Evolutionary conservation across 768 basidiomycete genomes (phyloP).

Genomic region (Agrocybe pediades): DNA sequence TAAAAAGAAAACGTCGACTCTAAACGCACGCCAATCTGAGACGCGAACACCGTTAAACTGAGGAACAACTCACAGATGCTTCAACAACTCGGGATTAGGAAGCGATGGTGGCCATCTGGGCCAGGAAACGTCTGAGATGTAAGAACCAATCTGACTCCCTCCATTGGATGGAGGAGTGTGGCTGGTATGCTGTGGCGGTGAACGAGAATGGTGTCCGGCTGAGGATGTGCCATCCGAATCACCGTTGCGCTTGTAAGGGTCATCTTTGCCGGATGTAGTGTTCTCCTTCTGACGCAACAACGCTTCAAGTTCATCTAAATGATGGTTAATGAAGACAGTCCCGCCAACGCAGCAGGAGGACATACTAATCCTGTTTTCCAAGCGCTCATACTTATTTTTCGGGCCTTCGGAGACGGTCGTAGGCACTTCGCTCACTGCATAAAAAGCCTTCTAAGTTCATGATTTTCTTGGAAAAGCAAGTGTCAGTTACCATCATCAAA

Average conservation of each 20-base stretch:
- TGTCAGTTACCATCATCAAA: constrained; percentile 61
- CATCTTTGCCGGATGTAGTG: constrained; percentile 10
- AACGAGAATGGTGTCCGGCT: constrained; percentile 23
- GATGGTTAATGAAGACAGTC: background rate
- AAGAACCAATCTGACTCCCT: constrained; percentile 17
- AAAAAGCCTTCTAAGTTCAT: background rate
- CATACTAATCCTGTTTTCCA: constrained; percentile 73
- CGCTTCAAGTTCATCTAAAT: constrained; percentile 65
- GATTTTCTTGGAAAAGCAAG: background rate
- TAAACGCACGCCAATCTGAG: constrained; percentile 21
- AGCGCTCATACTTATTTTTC: constrained; percentile 59
- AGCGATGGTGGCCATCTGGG: constrained; percentile 64
- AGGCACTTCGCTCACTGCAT: constrained; percentile 42
- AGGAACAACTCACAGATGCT: constrained; percentile 57
- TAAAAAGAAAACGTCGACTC: constrained; percentile 78
- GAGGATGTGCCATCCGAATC: constrained; percentile 14
- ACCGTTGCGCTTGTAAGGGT: constrained; percentile 1
- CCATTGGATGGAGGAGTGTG: constrained; percentile 13
- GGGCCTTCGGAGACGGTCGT: constrained; percentile 46
- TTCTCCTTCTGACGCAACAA: constrained; percentile 62
- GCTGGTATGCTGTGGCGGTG: constrained; percentile 23
- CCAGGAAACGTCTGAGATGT: constrained; percentile 45
- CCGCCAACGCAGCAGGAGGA: constrained; percentile 5
- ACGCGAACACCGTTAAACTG: background rate
- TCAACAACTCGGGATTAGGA: constrained; percentile 61